phyloP scores from a whole-genome alignment of 108 stramenopile species.

The Skeletonema menzelii region DNA sequence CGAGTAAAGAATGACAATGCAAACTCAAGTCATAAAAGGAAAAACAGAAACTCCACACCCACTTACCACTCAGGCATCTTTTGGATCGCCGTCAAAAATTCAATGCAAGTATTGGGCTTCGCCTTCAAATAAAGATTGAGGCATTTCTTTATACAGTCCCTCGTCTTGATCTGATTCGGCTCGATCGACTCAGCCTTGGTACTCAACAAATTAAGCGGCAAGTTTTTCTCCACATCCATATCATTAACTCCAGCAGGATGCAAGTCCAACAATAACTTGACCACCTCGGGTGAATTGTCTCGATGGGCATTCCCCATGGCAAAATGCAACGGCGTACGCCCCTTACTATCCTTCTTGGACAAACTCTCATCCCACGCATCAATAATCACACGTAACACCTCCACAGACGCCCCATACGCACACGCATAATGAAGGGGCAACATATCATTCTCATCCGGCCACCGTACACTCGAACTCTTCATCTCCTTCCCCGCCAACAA shows the following conservation, averaged over 20 bases:
- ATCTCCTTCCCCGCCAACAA: conserved; percentile 15
- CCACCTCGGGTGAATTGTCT: conserved; percentile 61
- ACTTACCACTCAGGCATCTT: conserved; percentile 64
- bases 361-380: conserved; percentile 64
- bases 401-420: conserved; percentile 70
- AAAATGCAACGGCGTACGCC: conserved; percentile 78
- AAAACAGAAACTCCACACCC: background rate
- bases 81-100: conserved; percentile 73
- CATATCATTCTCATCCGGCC: conserved; percentile 71
- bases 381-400: conserved; percentile 61
- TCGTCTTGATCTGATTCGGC: conserved; percentile 10
- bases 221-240: conserved; percentile 58
- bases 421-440: conserved; percentile 83
- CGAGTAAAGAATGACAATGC: background rate
- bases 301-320: conserved; percentile 80
- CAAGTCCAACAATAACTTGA: conserved; percentile 52
- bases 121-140: conserved; percentile 66
- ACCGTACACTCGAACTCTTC: conserved; percentile 28
- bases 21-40: background rate
- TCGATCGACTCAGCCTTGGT: conserved; percentile 31
- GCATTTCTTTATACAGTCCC: conserved; percentile 37
- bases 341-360: conserved; percentile 58
- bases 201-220: conserved; percentile 66
- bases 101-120: conserved; percentile 54
- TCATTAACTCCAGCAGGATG: conserved; percentile 44